These are phyloP conservation scores for Neurospora sp. DNA, from an alignment of 495 filamentous ascomycete species.

Conservation along the genomic window DNA sequence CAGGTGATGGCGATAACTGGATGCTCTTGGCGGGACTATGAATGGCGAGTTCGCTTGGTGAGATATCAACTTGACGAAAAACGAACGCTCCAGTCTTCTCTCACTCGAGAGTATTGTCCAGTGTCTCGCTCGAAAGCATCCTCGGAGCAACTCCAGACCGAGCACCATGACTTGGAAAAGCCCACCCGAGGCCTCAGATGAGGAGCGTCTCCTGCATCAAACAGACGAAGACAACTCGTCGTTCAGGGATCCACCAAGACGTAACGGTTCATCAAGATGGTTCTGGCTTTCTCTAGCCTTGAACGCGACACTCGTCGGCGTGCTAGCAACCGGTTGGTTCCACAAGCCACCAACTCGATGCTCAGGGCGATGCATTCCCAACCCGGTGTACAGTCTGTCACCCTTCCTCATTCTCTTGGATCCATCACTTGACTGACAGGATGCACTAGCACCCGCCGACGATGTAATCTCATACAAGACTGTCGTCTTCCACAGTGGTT, in stretches of 20 bases:
- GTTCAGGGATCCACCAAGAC: background rate
- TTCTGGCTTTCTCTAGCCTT: background rate
- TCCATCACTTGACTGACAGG: background rate
- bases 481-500: background rate
- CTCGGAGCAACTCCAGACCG: background rate
- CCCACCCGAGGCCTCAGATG: background rate
- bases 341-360: background rate
- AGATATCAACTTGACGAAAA: background rate
- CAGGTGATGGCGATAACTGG: background rate
- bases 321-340: background rate
- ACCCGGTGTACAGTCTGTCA: background rate
- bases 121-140: background rate
- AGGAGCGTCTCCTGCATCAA: background rate
- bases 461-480: background rate
- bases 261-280: background rate
- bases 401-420: background rate
- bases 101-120: background rate
- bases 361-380: background rate
- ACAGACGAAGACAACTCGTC: background rate
- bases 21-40: background rate
- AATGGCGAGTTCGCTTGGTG: background rate
- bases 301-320: background rate
- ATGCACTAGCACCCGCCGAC: background rate
- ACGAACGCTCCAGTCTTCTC: background rate
- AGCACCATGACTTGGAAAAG: background rate